Conservation (phyloP, 2,329 filamentous ascomycete species). For the Penicillium expansum region DNA sequence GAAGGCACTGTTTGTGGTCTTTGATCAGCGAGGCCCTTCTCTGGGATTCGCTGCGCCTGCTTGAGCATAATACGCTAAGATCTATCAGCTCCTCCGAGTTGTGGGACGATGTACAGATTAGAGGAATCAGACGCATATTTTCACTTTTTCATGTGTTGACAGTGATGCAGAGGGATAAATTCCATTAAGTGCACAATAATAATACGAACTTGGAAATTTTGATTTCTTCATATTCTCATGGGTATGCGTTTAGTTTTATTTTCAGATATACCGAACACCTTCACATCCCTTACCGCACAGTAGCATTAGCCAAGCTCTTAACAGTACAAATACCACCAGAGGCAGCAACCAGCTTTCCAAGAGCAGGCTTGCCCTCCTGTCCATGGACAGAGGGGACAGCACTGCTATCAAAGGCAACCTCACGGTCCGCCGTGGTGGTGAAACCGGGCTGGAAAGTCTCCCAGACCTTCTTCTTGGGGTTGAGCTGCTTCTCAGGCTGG, state of each 20-base stretch:
- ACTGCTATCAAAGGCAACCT: slow-evolving; percentile 81
- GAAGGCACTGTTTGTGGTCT: slow-evolving; percentile 60
- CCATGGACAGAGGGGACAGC: slow-evolving; percentile 73
- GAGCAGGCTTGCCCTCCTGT: slow-evolving; percentile 55
- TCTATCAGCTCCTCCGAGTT: neutral
- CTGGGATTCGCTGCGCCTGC: slow-evolving; percentile 52
- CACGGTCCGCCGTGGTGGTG: slow-evolving; percentile 75
- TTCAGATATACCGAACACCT: slow-evolving; percentile 6
- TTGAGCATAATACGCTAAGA: neutral
- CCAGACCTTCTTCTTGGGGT: slow-evolving; percentile 99
- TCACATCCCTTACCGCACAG: slow-evolving; percentile 65
- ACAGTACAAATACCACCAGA: slow-evolving; percentile 80
- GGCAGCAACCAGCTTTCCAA: slow-evolving; percentile 69
- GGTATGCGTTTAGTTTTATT: slow-evolving; percentile 22
- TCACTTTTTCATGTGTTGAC: neutral
- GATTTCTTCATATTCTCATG: slow-evolving; percentile 23
- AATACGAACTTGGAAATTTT: slow-evolving; percentile 10
- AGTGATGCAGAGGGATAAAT: neutral
- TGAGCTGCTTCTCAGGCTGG: slow-evolving; percentile 87
- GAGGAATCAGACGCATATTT: slow-evolving; percentile 1
- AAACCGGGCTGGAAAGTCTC: slow-evolving; percentile 96
- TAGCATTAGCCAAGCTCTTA: slow-evolving; percentile 72
- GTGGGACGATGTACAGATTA: slow-evolving; percentile 9
- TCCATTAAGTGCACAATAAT: neutral
- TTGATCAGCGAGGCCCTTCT: slow-evolving; percentile 50